Evolutionary conservation across 176 grass and related monocot genomes (phyloP), one percentile per base, ranked within the genome.

Genomic region (Pharus latifolius): DNA sequence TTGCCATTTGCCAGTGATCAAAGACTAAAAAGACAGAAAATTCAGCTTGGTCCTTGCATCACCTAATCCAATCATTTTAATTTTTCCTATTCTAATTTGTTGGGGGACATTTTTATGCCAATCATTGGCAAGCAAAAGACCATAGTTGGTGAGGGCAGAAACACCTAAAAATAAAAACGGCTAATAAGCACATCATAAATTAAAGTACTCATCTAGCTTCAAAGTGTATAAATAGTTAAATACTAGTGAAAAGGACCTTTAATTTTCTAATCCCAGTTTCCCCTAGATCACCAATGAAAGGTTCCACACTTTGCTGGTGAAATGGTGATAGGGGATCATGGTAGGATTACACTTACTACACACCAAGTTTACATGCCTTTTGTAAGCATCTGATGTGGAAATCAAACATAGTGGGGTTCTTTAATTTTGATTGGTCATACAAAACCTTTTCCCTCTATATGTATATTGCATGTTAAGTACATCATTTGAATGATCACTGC

Each of bases 361-460:
- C 22, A 14, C 50, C 3, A 34, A 56, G 5, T 55, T 77, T 68
- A 80, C 56, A 29, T 28, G 53, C 23, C 54, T 38, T 74, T 74
- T 80, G 26, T 19, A 65, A 74, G 28, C 37, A 56, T 75, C 40
- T 56, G 47, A 85, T 79, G 76, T 85, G 75, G 82, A 85, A n/a
- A 80, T 63, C 46, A 38, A 61, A 60, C 54, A 37, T 74, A 69
- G 47, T 74, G 47, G 56, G 47, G 30, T 37, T 74, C 16, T 38
- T 47, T 74, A 79, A 45, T 46, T 10, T 61, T 60, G n/a, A 77
- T 56, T 77, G 26, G 30, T 17, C 49, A 60, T 31, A 16, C 27
- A 26, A 34, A 50, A 1, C 19, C 15, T 3, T n/a, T 11, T 18
- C 54, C 53, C 13, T 10, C 26, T 33, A 18, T 60, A 18, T 2